phyloP scores from a whole-genome alignment of 345 rosid species.

The Clarkia xantiana region DNA sequence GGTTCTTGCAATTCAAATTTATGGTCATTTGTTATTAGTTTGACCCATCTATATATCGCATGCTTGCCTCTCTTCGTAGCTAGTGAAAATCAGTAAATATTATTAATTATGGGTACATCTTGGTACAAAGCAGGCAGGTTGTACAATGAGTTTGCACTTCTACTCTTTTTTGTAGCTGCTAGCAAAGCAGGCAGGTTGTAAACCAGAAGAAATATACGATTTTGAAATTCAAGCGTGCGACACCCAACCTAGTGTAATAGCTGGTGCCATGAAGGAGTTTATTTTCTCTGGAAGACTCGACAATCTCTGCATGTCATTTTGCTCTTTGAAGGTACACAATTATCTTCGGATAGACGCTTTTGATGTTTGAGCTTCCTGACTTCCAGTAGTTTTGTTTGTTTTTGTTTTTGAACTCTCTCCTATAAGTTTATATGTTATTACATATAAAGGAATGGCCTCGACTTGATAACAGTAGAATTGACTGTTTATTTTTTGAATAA shows the following conservation, averaged over 20 bases:
- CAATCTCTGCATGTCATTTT: constrained; percentile 95
- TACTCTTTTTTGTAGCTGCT: constrained; percentile 32
- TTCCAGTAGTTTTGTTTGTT: too few relatives aligned
- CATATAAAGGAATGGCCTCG: too few relatives aligned
- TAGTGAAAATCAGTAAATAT: too few relatives aligned
- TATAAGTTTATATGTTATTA: too few relatives aligned
- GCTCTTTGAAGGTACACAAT: constrained; percentile 61
- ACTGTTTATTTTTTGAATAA: too few relatives aligned
- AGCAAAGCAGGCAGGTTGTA: constrained; percentile 47
- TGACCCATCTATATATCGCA: not conserved
- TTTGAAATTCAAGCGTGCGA: constrained; percentile 97
- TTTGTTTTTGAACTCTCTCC: too few relatives aligned
- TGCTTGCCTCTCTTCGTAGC: too few relatives aligned
- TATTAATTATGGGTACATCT: too few relatives aligned
- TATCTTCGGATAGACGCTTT: not conserved
- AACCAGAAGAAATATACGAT: constrained; percentile 63
- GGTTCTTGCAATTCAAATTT: not conserved
- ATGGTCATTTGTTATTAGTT: not conserved
- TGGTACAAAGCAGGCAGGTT: too few relatives aligned
- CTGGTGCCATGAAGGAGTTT: constrained; percentile 80
- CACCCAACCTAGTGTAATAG: constrained; percentile 78
- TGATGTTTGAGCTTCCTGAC: too few relatives aligned
- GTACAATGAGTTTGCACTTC: not conserved
- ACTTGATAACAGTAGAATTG: too few relatives aligned
- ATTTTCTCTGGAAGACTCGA: constrained; percentile 93